Evolutionary conservation across 257 asterid species (phyloP).

Genomic region (Cynanchum wilfordii): DNA sequence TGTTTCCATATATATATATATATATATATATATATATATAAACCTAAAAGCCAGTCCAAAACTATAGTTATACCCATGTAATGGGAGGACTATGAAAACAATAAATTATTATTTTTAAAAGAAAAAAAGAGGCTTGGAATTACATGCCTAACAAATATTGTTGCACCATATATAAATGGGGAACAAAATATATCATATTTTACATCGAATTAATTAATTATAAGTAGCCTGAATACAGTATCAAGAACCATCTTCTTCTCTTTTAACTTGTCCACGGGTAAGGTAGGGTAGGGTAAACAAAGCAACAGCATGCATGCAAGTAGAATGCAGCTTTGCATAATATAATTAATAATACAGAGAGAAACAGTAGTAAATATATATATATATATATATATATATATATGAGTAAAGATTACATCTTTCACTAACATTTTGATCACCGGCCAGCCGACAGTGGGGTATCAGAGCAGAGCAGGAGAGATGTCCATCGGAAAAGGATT

Average conservation of each 20-base stretch:
- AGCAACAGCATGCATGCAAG: background rate
- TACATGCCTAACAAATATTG: too few relatives aligned
- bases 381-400: background rate
- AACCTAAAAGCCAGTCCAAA: too few relatives aligned
- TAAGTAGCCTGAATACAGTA: background rate
- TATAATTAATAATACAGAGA: background rate
- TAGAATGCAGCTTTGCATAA: background rate
- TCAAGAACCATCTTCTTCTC: background rate
- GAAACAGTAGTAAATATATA: background rate
- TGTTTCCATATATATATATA: too few relatives aligned
- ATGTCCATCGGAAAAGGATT: conserved; percentile 73
- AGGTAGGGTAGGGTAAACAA: background rate
- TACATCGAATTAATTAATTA: too few relatives aligned
- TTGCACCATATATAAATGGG: background rate
- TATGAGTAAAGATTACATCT: conserved; percentile 4
- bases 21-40: too few relatives aligned
- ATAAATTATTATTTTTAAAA: too few relatives aligned
- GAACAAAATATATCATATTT: background rate
- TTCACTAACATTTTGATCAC: background rate
- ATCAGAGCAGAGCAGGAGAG: conserved; percentile 60
- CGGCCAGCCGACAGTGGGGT: too few relatives aligned
- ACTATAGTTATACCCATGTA: too few relatives aligned
- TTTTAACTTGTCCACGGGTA: background rate
- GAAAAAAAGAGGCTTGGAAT: too few relatives aligned
- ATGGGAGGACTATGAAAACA: too few relatives aligned